Conservation (phyloP, 371 early-diverging fungal species). For the Apophysomyces elegans region DNA sequence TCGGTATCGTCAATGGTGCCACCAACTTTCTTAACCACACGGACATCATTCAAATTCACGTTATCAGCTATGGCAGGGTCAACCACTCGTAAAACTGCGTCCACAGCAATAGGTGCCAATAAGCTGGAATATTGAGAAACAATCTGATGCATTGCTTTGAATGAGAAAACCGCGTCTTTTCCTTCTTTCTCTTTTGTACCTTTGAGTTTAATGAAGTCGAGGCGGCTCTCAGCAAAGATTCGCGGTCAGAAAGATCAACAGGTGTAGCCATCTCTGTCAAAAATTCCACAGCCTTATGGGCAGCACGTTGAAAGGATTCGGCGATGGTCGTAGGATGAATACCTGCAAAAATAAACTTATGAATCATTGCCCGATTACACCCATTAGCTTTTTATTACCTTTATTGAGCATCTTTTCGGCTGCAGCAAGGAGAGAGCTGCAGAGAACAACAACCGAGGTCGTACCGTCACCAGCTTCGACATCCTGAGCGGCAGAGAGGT, state of each 20-base stretch:
- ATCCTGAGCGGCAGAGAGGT: slow-evolving; percentile 99
- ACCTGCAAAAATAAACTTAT: slow-evolving; percentile 42
- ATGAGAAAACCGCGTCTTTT: background rate
- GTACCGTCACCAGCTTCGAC: slow-evolving; percentile 99
- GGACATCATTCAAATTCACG: slow-evolving; percentile 95
- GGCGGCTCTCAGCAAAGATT: slow-evolving; percentile 90
- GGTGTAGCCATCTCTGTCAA: slow-evolving; percentile 83
- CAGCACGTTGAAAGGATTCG: slow-evolving; percentile 90
- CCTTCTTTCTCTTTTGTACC: slow-evolving; percentile 23
- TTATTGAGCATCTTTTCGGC: slow-evolving; percentile 92
- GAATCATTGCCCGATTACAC: background rate
- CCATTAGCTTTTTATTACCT: slow-evolving; percentile 50
- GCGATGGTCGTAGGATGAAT: slow-evolving; percentile 97
- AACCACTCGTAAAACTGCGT: slow-evolving; percentile 92
- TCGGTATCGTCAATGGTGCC: slow-evolving; percentile 99
- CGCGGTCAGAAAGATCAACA: slow-evolving; percentile 85
- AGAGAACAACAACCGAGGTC: slow-evolving; percentile 98
- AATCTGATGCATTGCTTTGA: slow-evolving; percentile 54
- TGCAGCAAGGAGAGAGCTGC: slow-evolving; percentile 90
- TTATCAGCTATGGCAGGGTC: slow-evolving; percentile 84
- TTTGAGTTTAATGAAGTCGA: slow-evolving; percentile 98
- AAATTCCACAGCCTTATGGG: slow-evolving; percentile 80
- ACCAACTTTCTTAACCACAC: slow-evolving; percentile 96
- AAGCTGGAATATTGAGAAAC: slow-evolving; percentile 97
- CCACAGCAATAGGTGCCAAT: slow-evolving; percentile 97